These are phyloP conservation scores for Leucaena leucocephala DNA, from an alignment of 306 rosid genomes.

Conservation along the genomic window DNA sequence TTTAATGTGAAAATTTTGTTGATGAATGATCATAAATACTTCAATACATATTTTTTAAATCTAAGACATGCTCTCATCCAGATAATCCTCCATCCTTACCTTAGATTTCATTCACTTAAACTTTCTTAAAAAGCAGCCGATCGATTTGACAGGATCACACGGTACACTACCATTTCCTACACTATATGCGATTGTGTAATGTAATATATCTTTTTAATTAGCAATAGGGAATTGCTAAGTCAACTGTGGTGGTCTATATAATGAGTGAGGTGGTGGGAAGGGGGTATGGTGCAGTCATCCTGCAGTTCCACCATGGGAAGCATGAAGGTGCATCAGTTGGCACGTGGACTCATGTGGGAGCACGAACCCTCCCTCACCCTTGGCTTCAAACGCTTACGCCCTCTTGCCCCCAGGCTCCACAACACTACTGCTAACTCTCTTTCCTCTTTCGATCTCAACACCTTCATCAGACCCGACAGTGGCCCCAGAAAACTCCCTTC, in stretches of 20 bases:
- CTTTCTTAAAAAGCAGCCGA: too few species aligned
- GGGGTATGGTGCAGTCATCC: constrained; percentile 28
- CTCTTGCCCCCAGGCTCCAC: constrained; percentile 82
- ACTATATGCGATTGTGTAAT: not conserved
- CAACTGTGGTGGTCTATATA: constrained; percentile 69
- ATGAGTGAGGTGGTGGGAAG: not conserved
- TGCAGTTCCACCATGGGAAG: constrained; percentile 54
- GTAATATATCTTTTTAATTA: too few species aligned
- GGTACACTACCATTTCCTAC: not conserved
- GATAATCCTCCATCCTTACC: too few species aligned
- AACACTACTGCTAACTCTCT: constrained; percentile 22
- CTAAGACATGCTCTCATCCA: too few species aligned
- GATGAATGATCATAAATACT: too few species aligned
- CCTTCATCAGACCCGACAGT: constrained; percentile 77
- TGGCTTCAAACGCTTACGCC: constrained; percentile 87
- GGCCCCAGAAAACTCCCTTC: constrained; percentile 56
- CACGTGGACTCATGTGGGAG: constrained; percentile 87
- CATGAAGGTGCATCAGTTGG: constrained; percentile 95
- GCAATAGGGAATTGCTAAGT: too few species aligned
- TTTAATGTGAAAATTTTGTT: too few species aligned
- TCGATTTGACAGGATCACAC: constrained; percentile 46
- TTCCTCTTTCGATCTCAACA: constrained; percentile 74
- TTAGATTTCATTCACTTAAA: too few species aligned
- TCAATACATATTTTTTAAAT: too few species aligned
- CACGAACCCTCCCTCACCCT: constrained; percentile 85